Conservation (phyloP, 202 grass and related monocot species). For the Eragrostis tef region DNA sequence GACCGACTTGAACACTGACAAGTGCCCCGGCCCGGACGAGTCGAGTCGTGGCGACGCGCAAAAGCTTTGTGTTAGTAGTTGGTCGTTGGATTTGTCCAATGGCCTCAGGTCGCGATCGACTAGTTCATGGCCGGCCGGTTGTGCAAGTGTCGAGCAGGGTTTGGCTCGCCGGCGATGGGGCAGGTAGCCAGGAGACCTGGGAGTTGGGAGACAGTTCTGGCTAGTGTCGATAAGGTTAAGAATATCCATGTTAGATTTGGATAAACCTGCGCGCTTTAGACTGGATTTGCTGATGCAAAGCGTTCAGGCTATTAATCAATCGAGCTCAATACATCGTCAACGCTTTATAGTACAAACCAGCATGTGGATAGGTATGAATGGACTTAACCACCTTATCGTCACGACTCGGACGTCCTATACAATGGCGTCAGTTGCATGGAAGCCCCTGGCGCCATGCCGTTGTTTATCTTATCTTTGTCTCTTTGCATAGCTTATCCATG, state of each 20-base stretch:
- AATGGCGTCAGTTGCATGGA: slow-evolving; percentile 10
- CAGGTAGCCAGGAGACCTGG: slow-evolving; percentile 10
- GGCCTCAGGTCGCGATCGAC: not conserved
- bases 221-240: slow-evolving; percentile 9
- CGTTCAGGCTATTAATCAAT: too few species aligned
- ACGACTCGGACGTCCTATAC: not conserved
- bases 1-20: not conserved
- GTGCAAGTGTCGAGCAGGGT: slow-evolving; percentile 21
- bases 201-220: slow-evolving; percentile 1
- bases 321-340: not conserved
- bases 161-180: slow-evolving; percentile 25
- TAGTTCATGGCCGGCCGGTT: slow-evolving; percentile 13
- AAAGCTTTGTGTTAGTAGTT: not conserved
- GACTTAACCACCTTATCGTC: not conserved
- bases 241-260: slow-evolving; percentile 10
- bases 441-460: not conserved
- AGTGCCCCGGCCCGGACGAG: not conserved
- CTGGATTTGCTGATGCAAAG: not conserved
- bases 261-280: not conserved
- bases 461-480: not conserved
- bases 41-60: not conserved
- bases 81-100: slow-evolving; percentile 23
- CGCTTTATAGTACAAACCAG: not conserved
- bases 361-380: not conserved
- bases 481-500: not conserved